Base-by-base conservation (phyloP, 768 basidiomycete species). In the Inosperma sp. region DNA sequence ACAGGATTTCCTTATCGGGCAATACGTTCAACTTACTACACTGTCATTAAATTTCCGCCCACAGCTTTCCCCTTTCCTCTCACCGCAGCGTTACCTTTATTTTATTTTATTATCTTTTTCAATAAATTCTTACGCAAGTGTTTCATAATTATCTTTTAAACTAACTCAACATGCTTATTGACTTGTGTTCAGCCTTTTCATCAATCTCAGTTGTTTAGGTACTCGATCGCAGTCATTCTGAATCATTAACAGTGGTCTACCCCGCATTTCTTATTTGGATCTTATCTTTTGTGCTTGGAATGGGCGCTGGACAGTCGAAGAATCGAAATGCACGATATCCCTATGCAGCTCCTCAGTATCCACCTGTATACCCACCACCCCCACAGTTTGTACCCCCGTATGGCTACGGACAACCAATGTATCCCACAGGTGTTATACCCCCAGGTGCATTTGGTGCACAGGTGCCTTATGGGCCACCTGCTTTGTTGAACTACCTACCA, bases 391-490 rank as follows among this genome's bases (percentile, higher is more conserved):
- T n/a, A 7, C 50, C 50, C 4, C 44, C 34, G 12, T n/a, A 31
- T 31, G 46, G 33, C 25, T 47, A 47, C 46, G 33, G 33, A 12
- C 46, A 47, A 25, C 46, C 33, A 36, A 35, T 47, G 34, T 47
- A 47, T 12, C 60, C 48, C 2, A 52, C 47, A 37, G 60, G 60
- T 1, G 59, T 64, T 35, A 49, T 63, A 37, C 65, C 65, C 19
- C 63, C 63, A 30, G 51, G 46, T n/a, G 54, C 52, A 44, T 17
- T 29, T n/a, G 59, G 54, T 36, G 55, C 59, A 22, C 55, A 61
- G 49, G 56, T 49, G 6, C 42, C 54, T 4, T 51, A 45, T n/a
- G 49, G 63, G 19, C 65, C 62, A 16, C 67, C 58, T 29, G 62
- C 59, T 16, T 54, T 58, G 37, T 23, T 64, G 29, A 54, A 55